Conservation (phyloP, 2,329 filamentous ascomycete genomes). For the Fusarium poae region DNA sequence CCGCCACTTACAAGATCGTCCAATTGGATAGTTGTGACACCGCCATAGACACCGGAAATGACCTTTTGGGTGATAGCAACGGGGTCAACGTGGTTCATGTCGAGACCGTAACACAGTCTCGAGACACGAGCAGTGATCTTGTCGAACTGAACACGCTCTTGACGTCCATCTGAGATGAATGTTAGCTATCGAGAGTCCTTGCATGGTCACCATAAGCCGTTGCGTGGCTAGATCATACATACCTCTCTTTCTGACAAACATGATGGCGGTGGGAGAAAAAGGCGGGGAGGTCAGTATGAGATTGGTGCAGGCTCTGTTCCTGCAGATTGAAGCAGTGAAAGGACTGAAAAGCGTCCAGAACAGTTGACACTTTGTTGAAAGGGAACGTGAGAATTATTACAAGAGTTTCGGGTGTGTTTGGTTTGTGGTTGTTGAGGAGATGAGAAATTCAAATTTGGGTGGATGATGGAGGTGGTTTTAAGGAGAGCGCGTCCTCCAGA, state of each 20-base stretch:
- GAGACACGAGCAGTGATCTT: conserved; percentile 99
- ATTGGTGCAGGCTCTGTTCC: conserved; percentile 43
- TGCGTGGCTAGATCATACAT: conserved; percentile 51
- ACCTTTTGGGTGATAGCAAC: conserved; percentile 99
- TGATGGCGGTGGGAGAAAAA: conserved; percentile 54
- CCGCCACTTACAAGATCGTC: conserved; percentile 87
- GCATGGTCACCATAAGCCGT: background rate
- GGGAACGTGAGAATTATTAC: conserved; percentile 32
- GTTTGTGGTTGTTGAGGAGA: conserved; percentile 45
- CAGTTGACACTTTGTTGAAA: conserved; percentile 29
- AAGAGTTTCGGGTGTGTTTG: conserved; percentile 33
- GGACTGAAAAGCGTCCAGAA: conserved; percentile 42
- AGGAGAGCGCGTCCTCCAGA: conserved; percentile 53
- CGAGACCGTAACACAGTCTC: conserved; percentile 95
- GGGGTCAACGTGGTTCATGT: conserved; percentile 93
- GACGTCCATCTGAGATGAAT: conserved; percentile 85
- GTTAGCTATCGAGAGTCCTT: conserved; percentile 47
- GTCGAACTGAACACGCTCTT: conserved; percentile 99
- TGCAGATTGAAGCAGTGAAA: conserved; percentile 45
- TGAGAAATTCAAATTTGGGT: conserved; percentile 43
- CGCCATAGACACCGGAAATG: conserved; percentile 98
- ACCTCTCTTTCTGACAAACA: conserved; percentile 76
- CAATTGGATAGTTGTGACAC: conserved; percentile 94
- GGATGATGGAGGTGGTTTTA: conserved; percentile 54
- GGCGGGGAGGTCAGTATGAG: conserved; percentile 39